A percentile compares a stretch with the other conserved stretches of the same genome.
Conservation (phyloP, 768 basidiomycete species). For the Boletus sensibilis region DNA sequence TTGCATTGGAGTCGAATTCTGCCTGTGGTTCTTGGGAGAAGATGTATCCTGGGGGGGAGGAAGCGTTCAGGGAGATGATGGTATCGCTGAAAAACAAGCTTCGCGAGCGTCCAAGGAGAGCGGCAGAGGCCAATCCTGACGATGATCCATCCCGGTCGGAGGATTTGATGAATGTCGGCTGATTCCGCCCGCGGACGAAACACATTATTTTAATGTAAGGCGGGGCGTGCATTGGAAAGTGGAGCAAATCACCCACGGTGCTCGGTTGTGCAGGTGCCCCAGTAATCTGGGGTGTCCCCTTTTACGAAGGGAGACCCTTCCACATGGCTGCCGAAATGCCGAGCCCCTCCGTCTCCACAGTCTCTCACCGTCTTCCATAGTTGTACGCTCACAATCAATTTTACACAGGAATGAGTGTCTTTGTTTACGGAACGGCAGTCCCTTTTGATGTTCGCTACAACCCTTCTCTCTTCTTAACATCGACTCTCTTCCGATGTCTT, state of each 20-base stretch:
- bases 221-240: conserved; percentile 13
- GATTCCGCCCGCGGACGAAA: conserved; percentile 18
- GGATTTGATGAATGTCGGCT: conserved; percentile 34
- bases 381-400: conserved; percentile 31
- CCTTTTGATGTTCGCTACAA: conserved; percentile 19
- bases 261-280: conserved; percentile 18
- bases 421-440: conserved; percentile 30
- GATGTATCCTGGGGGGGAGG: conserved; percentile 35
- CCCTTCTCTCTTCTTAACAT: conserved; percentile 18
- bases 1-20: conserved; percentile 63
- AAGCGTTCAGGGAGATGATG: conserved; percentile 36
- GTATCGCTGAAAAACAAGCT: conserved; percentile 30
- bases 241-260: conserved; percentile 26
- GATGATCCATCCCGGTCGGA: conserved; percentile 21
- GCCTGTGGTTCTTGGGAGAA: conserved; percentile 35
- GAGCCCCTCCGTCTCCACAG: conserved; percentile 33
- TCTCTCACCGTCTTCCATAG: conserved; percentile 33
- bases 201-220: conserved; percentile 26
- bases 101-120: conserved; percentile 25
- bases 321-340: conserved; percentile 34
- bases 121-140: conserved; percentile 11
- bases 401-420: conserved; percentile 32
- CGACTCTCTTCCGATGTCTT: conserved; percentile 15
- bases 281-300: conserved; percentile 30
- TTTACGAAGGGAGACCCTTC: conserved; percentile 2